phyloP scores from a whole-genome alignment of 2,329 filamentous ascomycete species.

The Xylariaceae sp. region DNA sequence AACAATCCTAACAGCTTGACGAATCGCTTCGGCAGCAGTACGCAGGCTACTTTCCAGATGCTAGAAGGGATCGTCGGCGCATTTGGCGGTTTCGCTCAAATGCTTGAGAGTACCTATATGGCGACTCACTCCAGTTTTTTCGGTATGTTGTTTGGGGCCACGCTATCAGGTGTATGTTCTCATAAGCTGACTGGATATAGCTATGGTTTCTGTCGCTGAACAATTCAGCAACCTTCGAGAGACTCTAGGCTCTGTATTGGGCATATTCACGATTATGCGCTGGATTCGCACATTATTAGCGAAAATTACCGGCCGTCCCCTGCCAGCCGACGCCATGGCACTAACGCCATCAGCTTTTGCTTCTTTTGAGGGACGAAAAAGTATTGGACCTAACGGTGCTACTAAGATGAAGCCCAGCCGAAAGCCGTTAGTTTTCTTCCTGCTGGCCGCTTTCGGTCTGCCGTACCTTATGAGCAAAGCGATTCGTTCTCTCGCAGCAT shows the following conservation, averaged over 20 bases:
- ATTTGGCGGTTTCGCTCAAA: constrained; percentile 96
- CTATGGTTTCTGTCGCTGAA: constrained; percentile 97
- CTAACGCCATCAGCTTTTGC: constrained; percentile 90
- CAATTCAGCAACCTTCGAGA: constrained; percentile 92
- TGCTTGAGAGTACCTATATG: constrained; percentile 99
- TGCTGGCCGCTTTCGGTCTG: constrained; percentile 87
- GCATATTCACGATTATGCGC: constrained; percentile 91
- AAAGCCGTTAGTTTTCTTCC: constrained; percentile 94
- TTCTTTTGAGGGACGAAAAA: constrained; percentile 68
- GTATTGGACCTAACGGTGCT: constrained; percentile 54
- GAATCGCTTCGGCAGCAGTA: constrained; percentile 91
- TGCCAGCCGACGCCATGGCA: constrained; percentile 77
- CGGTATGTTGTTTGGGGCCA: constrained; percentile 52
- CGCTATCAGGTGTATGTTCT: not conserved
- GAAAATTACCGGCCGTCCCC: constrained; percentile 86
- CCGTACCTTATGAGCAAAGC: constrained; percentile 97
- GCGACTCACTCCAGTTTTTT: constrained; percentile 98
- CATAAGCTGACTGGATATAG: constrained; percentile 40
- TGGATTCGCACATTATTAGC: constrained; percentile 91
- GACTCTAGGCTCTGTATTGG: constrained; percentile 86
- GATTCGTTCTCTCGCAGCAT: constrained; percentile 76
- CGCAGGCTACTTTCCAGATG: constrained; percentile 95
- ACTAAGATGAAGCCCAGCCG: constrained; percentile 70
- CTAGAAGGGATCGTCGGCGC: constrained; percentile 95
- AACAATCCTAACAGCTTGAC: constrained; percentile 92